These are phyloP conservation scores for Pseudopithomyces chartarum DNA, from an alignment of 2,329 filamentous ascomycete genomes.

Conservation along the genomic window DNA sequence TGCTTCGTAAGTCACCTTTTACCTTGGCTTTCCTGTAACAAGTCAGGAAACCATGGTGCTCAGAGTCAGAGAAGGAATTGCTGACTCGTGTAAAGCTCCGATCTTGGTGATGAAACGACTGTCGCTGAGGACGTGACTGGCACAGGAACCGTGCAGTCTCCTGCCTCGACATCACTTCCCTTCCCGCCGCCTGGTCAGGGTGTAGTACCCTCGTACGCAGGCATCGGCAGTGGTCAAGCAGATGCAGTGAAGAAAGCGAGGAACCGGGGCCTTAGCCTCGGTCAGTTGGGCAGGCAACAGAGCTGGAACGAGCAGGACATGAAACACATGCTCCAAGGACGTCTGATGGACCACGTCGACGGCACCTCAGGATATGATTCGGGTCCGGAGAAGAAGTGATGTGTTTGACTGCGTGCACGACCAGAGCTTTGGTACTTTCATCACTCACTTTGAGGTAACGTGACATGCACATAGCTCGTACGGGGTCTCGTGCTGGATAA, in stretches of 20 bases:
- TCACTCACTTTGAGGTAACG: no score
- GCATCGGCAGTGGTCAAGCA: constrained; percentile 26
- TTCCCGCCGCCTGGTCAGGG: constrained; percentile 39
- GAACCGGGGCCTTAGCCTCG: constrained; percentile 37
- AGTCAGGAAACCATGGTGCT: background rate
- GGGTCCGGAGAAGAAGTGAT: background rate
- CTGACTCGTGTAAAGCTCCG: background rate
- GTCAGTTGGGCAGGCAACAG: constrained; percentile 33
- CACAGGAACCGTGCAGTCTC: constrained; percentile 11
- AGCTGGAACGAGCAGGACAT: constrained; percentile 43
- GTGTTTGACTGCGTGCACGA: background rate
- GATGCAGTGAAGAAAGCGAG: constrained; percentile 37
- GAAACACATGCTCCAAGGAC: constrained; percentile 36
- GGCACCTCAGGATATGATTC: constrained; percentile 33
- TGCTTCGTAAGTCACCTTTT: constrained; percentile 22
- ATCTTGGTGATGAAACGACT: constrained; percentile 25
- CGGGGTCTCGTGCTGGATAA: background rate
- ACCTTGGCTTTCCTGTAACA: background rate
- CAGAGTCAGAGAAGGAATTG: background rate
- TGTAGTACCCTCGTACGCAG: constrained; percentile 39
- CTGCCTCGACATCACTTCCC: constrained; percentile 15
- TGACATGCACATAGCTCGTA: no score
- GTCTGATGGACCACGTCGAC: constrained; percentile 29
- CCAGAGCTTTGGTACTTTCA: no score
- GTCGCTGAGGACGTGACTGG: constrained; percentile 13